Percentiles rank a stretch among this genome's conserved stretches.
Conservation (phyloP, 768 basidiomycete genomes). For the Termitomyces sp. region DNA sequence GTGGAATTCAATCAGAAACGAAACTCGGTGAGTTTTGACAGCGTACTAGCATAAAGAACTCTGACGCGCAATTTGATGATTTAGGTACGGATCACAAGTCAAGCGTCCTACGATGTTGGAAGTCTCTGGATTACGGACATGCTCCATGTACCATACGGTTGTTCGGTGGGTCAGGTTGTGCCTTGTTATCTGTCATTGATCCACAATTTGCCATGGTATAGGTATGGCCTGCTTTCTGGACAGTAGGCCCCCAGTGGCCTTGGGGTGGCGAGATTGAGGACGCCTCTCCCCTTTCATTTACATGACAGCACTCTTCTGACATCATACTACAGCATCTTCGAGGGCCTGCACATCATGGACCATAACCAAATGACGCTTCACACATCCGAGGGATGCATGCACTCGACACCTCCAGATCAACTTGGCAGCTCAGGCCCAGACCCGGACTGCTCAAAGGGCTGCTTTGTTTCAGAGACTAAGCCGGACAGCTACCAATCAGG, state of each 20-base stretch:
- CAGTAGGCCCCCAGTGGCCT: slow-evolving; percentile 40
- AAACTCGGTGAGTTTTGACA: slow-evolving; percentile 50
- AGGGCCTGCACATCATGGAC: slow-evolving; percentile 72
- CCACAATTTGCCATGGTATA: slow-evolving; percentile 5
- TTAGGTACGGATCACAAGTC: slow-evolving; percentile 43
- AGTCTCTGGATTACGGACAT: slow-evolving; percentile 43
- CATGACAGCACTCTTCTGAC: no score
- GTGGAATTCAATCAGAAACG: slow-evolving; percentile 49
- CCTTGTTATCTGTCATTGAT: not conserved
- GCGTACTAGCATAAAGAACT: no score
- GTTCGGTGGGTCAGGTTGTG: slow-evolving; percentile 35
- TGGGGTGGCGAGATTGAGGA: slow-evolving; percentile 46
- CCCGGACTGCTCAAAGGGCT: slow-evolving; percentile 62
- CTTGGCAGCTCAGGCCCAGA: slow-evolving; percentile 49
- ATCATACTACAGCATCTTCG: slow-evolving; percentile 55
- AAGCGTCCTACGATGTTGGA: slow-evolving; percentile 39
- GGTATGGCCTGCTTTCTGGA: slow-evolving; percentile 53
- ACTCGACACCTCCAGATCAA: slow-evolving; percentile 33
- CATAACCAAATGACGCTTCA: slow-evolving; percentile 81
- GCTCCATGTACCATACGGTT: slow-evolving; percentile 47
- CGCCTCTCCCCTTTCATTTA: not conserved
- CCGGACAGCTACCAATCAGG: slow-evolving; percentile 61
- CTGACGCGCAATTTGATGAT: not conserved
- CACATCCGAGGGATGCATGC: slow-evolving; percentile 44
- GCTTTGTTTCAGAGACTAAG: slow-evolving; percentile 56